Base-by-base conservation (phyloP, 2,329 filamentous ascomycete species). In the Colletotrichum spinosum region DNA sequence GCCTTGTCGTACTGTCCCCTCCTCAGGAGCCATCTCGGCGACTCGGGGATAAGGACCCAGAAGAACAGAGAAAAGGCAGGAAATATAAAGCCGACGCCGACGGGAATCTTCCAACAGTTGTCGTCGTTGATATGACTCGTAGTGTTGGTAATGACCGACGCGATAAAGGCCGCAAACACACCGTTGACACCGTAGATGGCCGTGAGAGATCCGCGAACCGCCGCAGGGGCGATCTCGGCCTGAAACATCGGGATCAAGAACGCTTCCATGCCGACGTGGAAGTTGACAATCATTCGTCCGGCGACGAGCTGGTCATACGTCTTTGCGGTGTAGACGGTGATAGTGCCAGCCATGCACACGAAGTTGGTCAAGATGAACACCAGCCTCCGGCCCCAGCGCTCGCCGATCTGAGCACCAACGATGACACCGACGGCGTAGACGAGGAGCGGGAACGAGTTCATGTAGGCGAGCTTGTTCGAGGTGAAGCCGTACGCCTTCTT, bases 11-110 rank as follows among this genome's bases (percentile, higher is more conserved):
- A 46, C 12, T 65, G 46, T 9, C 70, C 70, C n/a, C 69, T 55
- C 10, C 65, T 55, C 25, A 74, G 62, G n/a, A 75, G 67, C 72
- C 72, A 75, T 10, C 73, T 70, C 0, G 73, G 73, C 1, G 72
- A 73, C 58, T 74, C 72, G 33, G 72, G 72, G 5, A 72, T 68
- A 6, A 69, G 35, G 13, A 65, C 10, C 48, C 67, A 67, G 25
- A 68, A 48, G 34, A 68, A 66, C 6, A 69, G 35, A 1, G 64
- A 63, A 12, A 69, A 60, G 1, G 57, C 34, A 2, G 70, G 70
- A 13, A 67, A 70, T 11, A 67, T 42, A 15, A 71, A 66, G 9
- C 69, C 65, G 17, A 68, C 45, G 9, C 51, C 69, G 2, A 70
- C 55, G 1, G 70, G 70, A 10, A 71, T 69, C 53, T 63, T 61